These are phyloP conservation scores for Trichoderma pleuroti DNA, from an alignment of 2,329 filamentous ascomycete species.

Conservation along the genomic window DNA sequence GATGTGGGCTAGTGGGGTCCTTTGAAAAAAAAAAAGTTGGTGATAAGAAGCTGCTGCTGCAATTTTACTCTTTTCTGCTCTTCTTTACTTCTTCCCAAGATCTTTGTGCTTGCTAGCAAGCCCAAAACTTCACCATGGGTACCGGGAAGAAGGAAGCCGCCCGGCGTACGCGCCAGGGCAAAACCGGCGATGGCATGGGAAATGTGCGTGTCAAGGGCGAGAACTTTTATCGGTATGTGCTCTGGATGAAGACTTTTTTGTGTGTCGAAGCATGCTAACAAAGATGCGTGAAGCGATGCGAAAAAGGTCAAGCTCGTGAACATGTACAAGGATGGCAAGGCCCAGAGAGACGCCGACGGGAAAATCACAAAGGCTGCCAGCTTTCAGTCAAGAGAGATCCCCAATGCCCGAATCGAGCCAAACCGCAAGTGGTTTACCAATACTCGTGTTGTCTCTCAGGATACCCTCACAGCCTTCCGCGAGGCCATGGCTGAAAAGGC, in stretches of 20 bases:
- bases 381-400: slow-evolving; percentile 78
- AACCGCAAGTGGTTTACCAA: slow-evolving; percentile 99
- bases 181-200: slow-evolving; percentile 77
- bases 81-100: slow-evolving; percentile 18
- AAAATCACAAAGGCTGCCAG: slow-evolving; percentile 80
- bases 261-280: neutral
- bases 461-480: slow-evolving; percentile 80
- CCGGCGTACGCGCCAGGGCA: slow-evolving; percentile 81
- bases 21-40: slow-evolving; percentile 19
- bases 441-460: slow-evolving; percentile 83
- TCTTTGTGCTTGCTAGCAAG: slow-evolving; percentile 18
- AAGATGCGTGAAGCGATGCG: slow-evolving; percentile 47
- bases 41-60: slow-evolving; percentile 17
- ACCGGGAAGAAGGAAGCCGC: slow-evolving; percentile 86
- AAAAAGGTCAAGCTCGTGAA: slow-evolving; percentile 88
- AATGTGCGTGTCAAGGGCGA: slow-evolving; percentile 95
- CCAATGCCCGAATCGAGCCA: slow-evolving; percentile 84
- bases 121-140: slow-evolving; percentile 60
- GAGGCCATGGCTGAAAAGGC: slow-evolving; percentile 89
- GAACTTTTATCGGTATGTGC: slow-evolving; percentile 86
- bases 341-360: slow-evolving; percentile 76
- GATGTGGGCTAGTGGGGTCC: slow-evolving; percentile 20
- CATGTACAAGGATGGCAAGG: slow-evolving; percentile 84
- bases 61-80: slow-evolving; percentile 22
- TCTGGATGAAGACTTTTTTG: neutral